Conservation (phyloP, 2,329 filamentous ascomycete species). For the Teratosphaeriaceae sp. region DNA sequence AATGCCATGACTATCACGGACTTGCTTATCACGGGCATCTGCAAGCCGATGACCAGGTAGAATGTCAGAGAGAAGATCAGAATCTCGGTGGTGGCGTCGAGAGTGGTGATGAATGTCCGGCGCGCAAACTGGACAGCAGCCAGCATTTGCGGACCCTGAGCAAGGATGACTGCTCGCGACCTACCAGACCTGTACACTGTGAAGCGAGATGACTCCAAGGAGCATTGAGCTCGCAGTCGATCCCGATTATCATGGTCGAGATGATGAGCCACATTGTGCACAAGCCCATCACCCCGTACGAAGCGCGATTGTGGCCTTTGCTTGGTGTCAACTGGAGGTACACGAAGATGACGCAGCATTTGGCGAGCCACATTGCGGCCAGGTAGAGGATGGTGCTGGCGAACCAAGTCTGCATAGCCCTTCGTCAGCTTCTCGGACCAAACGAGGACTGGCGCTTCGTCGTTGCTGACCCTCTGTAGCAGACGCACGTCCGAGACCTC, state of each 20-base stretch:
- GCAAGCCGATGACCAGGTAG: neutral
- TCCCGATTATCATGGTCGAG: neutral
- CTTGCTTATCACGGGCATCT: neutral
- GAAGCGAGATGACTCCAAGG: neutral
- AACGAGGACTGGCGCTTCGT: too few relatives aligned
- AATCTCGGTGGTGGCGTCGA: neutral
- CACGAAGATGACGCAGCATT: neutral
- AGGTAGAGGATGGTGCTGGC: neutral
- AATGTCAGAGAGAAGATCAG: neutral
- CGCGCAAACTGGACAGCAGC: neutral
- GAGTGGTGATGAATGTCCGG: neutral
- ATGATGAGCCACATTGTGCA: constrained; percentile 8
- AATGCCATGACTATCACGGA: neutral
- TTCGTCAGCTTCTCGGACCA: too few relatives aligned
- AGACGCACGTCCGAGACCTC: constrained; percentile 24
- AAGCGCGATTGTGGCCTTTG: neutral
- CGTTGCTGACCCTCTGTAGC: neutral
- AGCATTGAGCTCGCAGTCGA: neutral
- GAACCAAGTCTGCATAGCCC: neutral
- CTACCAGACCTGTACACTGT: neutral
- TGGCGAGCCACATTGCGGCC: neutral
- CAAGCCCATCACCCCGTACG: neutral
- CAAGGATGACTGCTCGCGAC: neutral
- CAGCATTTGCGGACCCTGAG: neutral
- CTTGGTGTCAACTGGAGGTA: neutral